Evolutionary conservation across 257 asterid species (phyloP), one percentile per base, ranked within the genome.

Genomic region (Prunella vulgaris): DNA sequence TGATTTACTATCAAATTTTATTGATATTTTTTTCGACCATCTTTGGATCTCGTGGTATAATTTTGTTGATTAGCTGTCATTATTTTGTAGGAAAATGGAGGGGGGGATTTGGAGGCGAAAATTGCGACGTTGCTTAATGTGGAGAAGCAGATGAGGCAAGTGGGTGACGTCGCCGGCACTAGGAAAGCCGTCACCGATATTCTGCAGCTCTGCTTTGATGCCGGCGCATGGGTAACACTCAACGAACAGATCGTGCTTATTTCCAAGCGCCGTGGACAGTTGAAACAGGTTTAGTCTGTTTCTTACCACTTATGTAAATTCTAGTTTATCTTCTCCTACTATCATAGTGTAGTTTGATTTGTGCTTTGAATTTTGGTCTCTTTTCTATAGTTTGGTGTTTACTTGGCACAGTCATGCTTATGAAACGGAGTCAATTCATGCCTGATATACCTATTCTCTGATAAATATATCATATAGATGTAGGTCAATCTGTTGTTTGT

Each of bases 191-290:
- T 76, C 53, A 90, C 84, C 3, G 97, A 92, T 46, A 90, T 92
- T 79, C 72, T 92, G 77, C 85, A 77, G 82, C 98, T 92, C 51
- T 92, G 98, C 85, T 86, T 88, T 13, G 95, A 90, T n/a, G 91
- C 97, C 58, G 86, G 93, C 59, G 87, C 88, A 33, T 92, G 98
- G 98, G 84, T 76, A 48, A 84, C 83, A 12, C 88, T 92, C 33
- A 87, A 85, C 18, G 98, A 92, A 7, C 98, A 92, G 82, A 92
- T 92, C 78, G 73, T 85, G 74, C 84, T 90, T 25, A 68, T 90
- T 44, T 92, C 97, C 64, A 92, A 92, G 82, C 92, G 98, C 54
- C 98, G 98, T 56, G 98, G 98, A 13, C 98, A 92, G 80, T 78
- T 92, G 77, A 92, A 92, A 64, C 98, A 92, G 97, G 98, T 83